Evolutionary conservation across 2,329 filamentous ascomycete genomes (phyloP), one percentile per base, ranked within the genome.

Genomic region (Penicillium sp.): DNA sequence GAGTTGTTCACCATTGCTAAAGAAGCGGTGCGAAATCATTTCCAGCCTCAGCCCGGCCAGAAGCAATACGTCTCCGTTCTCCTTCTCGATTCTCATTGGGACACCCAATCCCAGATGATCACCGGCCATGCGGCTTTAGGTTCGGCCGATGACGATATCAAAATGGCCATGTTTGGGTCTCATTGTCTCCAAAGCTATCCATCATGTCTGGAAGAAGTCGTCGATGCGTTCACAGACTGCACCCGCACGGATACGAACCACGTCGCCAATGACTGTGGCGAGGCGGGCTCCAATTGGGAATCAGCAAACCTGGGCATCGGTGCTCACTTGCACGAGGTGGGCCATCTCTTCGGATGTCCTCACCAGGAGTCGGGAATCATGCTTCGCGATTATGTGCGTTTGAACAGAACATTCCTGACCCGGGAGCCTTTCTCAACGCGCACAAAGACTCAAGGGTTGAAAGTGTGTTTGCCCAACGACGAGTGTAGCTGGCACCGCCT

Each of bases 271-370:
- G 91, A 96, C 71, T 91, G 87, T 72, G 89, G 89, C 65, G 90
- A 96, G 64, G 88, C 87, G 7, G 92, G 92, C 25, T 96, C 90
- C 70, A 94, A 87, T 46, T 97, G 93, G 93, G 93, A 97, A 72
- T 87, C 92, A n/a, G 92, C 91, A 27, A 96, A 93, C 66, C 89
- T 96, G 59, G 92, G 92, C 31, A 95, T 97, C 62, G 93, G 93
- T 8, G 92, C 91, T 10, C 93, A 97, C 73, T 75, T 97, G 47
- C 93, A 96, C 73, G 92, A 97, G 75, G 89, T 89, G 0, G 93
- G 93, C 4, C 93, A 96, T 75, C 75, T 96, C 23, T 89, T 97
- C 64, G 93, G 93, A 49, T 95, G 91, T 64, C 91, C 91, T 10
- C 90, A 95, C 70, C 91, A 95, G 70, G 91, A 94, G 69, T 89